These are phyloP conservation scores for Bjerkandera adusta DNA, from an alignment of 1,284 basidiomycete species.

Conservation along the genomic window DNA sequence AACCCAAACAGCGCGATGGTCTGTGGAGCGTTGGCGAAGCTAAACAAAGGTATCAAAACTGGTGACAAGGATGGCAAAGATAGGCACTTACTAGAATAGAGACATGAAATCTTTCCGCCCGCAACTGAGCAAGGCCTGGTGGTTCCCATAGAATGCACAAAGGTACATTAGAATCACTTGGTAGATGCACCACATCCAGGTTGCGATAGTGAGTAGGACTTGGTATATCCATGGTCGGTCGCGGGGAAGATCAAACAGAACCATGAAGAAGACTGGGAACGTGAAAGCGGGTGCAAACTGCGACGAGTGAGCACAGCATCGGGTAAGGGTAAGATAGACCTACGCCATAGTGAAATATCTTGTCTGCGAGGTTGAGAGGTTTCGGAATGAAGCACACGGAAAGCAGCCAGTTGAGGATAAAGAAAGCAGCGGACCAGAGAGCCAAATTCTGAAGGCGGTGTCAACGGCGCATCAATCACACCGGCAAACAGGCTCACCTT, in stretches of 20 bases:
- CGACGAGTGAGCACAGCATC: constrained; percentile 22
- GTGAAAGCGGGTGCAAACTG: constrained; percentile 42
- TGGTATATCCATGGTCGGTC: constrained; percentile 62
- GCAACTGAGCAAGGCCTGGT: constrained; percentile 32
- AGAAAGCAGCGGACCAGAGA: constrained; percentile 63
- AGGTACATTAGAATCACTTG: constrained; percentile 58
- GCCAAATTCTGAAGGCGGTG: constrained; percentile 46
- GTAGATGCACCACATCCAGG: constrained; percentile 55
- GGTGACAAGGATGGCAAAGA: background rate
- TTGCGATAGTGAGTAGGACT: constrained; percentile 45
- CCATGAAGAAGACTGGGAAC: constrained; percentile 46
- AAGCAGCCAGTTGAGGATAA: constrained; percentile 71
- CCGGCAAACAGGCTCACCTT: constrained; percentile 35
- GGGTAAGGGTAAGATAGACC: constrained; percentile 21
- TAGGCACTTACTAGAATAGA: constrained; percentile 61
- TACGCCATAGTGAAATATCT: constrained; percentile 64
- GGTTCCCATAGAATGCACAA: constrained; percentile 49
- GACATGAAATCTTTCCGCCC: constrained; percentile 56
- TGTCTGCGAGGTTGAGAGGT: constrained; percentile 48
- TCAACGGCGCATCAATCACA: background rate
- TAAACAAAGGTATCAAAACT: constrained; percentile 16
- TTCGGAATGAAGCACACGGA: constrained; percentile 48
- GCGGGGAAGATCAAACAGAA: constrained; percentile 69
- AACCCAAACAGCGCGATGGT: constrained; percentile 79
- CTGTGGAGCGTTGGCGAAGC: constrained; percentile 61